phyloP scores from a whole-genome alignment of 2,329 filamentous ascomycete species.

The Ceratocystis diversiconidia region DNA sequence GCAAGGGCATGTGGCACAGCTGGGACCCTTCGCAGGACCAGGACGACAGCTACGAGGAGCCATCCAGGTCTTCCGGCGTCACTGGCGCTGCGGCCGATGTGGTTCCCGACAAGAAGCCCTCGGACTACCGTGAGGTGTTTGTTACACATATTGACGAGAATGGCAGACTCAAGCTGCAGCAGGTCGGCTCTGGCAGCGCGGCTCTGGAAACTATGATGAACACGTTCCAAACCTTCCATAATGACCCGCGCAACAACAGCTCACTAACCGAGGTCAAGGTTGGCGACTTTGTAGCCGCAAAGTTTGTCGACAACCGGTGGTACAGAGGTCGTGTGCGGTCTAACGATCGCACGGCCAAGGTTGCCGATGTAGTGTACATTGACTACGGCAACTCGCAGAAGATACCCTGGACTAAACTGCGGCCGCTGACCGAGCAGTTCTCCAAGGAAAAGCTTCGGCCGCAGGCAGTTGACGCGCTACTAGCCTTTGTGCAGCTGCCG shows the following conservation, averaged over 20 bases:
- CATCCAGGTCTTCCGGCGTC: constrained; percentile 38
- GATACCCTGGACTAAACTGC: constrained; percentile 69
- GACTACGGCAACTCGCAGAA: constrained; percentile 94
- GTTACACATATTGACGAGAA: constrained; percentile 79
- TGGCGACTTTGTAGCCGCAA: constrained; percentile 80
- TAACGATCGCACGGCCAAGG: constrained; percentile 81
- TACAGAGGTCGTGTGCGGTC: constrained; percentile 83
- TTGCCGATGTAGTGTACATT: constrained; percentile 82
- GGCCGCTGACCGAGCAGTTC: constrained; percentile 70
- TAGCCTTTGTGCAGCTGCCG: constrained; percentile 84
- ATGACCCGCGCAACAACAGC: constrained; percentile 55
- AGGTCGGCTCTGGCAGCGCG: constrained; percentile 73
- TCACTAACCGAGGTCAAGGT: constrained; percentile 71
- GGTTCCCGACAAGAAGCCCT: constrained; percentile 47
- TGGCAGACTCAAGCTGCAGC: constrained; percentile 77
- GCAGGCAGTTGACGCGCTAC: constrained; percentile 73
- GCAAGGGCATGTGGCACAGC: constrained; percentile 82
- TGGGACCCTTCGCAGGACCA: constrained; percentile 84
- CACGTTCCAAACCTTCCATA: constrained; percentile 80
- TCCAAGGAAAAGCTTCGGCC: constrained; percentile 65
- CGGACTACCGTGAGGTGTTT: constrained; percentile 84
- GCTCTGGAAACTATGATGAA: constrained; percentile 79
- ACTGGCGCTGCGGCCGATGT: constrained; percentile 36
- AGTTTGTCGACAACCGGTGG: constrained; percentile 86
- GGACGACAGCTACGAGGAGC: constrained; percentile 41